Evolutionary conservation across 1,284 basidiomycete species (phyloP), one percentile per base, ranked within the genome.

Genomic region (Apiotrichum gamsii): DNA sequence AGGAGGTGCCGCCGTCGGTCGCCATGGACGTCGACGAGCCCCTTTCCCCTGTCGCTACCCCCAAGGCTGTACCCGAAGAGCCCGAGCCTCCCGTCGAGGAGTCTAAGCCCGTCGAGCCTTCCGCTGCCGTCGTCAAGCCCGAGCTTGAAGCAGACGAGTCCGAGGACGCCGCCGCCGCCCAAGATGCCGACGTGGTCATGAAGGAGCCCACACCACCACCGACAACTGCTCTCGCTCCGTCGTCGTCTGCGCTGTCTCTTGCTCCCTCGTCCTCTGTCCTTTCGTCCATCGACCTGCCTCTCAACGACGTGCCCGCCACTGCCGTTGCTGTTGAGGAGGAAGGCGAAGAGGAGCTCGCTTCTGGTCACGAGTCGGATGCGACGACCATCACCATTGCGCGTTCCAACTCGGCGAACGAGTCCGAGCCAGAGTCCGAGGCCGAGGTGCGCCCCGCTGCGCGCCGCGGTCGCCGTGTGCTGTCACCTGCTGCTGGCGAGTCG

Each of bases 341-440:
- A 15, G 49, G 58, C 30, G 43, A 40, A 18, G 55, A 57, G 8
- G 50, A 54, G 10, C 25, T 40, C 10, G 54, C 53, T 19, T 56
- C 59, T 8, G 65, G 60, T 8, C 35, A 57, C n/a, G 54, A 55
- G 16, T 63, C 62, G 0, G 62, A 65, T 29, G 62, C 64, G 10
- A 69, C 67, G 4, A 60, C 64, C 4, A 52, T 56, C 23, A 69
- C 67, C 3, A 41, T 64, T 6, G 58, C 52, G 1, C 57, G 56
- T 24, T 54, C 52, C 5, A 54, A 60, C 25, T 47, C 43, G 13
- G 60, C 56, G 3, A 34, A 24, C 9, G 51, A 52, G 8, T 43
- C 39, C 8, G 43, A 48, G 16, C 34, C 40, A 5, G 43, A 19
- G 5, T 34, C 20, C 15, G 58, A 52, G 6, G 43, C 14, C 11